These are phyloP conservation scores for Exophiala spinifera DNA, from an alignment of 2,329 filamentous ascomycete species.

Conservation along the genomic window DNA sequence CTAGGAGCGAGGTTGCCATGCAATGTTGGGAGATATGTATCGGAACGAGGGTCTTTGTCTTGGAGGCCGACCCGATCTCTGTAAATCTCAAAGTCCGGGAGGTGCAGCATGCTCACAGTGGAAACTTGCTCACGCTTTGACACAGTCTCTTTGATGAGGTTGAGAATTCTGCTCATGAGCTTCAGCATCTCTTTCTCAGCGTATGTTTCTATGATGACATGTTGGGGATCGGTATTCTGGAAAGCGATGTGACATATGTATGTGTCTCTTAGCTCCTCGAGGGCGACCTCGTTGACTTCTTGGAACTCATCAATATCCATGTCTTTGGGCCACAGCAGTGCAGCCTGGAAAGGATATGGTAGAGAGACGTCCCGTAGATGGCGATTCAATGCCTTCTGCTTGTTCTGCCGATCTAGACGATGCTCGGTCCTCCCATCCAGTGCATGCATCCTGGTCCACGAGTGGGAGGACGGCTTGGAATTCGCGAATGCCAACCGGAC, in stretches of 20 bases:
- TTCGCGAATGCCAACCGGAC: conserved; percentile 4
- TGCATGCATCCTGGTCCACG: conserved; percentile 21
- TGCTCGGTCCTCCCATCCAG: conserved; percentile 27
- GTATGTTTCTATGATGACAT: conserved; percentile 19
- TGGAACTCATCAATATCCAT: conserved; percentile 26
- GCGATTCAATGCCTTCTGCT: conserved; percentile 12
- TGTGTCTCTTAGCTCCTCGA: conserved; percentile 18
- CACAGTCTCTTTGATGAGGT: conserved; percentile 27
- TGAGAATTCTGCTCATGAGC: conserved; percentile 20
- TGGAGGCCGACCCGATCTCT: conserved; percentile 19
- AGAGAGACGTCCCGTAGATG: conserved; percentile 10
- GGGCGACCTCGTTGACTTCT: conserved; percentile 5
- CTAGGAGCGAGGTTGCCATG: conserved; percentile 23
- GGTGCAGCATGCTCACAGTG: conserved; percentile 20
- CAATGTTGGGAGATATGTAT: conserved; percentile 25
- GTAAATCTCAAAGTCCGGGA: conserved; percentile 21
- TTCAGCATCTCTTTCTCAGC: conserved; percentile 9
- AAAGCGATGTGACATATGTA: conserved; percentile 21
- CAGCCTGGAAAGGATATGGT: conserved; percentile 21
- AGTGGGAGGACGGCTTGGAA: not conserved
- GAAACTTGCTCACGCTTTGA: conserved; percentile 18
- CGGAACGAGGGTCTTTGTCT: conserved; percentile 13
- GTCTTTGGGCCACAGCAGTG: conserved; percentile 25
- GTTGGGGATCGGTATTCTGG: not conserved
- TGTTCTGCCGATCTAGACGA: conserved; percentile 14